Percentiles rank a stretch among this genome's conserved stretches.
These are phyloP conservation scores for Sanghuangporus weigelae DNA, from an alignment of 1,284 basidiomycete genomes.

Conservation along the genomic window DNA sequence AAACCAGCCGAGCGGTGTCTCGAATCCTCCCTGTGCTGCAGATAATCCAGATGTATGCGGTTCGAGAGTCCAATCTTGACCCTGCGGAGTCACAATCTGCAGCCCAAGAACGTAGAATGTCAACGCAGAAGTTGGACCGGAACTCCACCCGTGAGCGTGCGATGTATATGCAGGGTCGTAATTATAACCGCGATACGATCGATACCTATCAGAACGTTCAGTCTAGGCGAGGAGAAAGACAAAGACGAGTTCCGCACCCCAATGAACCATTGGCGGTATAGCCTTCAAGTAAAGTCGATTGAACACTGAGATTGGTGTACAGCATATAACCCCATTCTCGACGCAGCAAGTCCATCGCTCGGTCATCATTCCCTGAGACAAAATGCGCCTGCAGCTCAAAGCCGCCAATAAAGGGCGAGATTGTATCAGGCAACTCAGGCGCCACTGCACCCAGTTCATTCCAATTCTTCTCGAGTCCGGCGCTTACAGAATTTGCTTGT, in stretches of 20 bases:
- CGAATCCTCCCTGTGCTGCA: conserved; percentile 38
- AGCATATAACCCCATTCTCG: conserved; percentile 52
- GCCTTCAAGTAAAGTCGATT: conserved; percentile 47
- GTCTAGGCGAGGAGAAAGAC: neutral
- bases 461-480: conserved; percentile 43
- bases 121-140: conserved; percentile 41
- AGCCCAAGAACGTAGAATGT: conserved; percentile 42
- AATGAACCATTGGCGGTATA: conserved; percentile 48
- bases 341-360: conserved; percentile 43
- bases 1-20: conserved; percentile 39
- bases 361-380: conserved; percentile 39
- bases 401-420: conserved; percentile 46
- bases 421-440: conserved; percentile 47
- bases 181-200: conserved; percentile 42
- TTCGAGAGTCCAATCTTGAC: conserved; percentile 33
- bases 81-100: conserved; percentile 33
- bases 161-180: conserved; percentile 44
- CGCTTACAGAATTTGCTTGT: conserved; percentile 38
- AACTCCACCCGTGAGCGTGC: conserved; percentile 44
- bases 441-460: conserved; percentile 42
- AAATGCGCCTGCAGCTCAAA: conserved; percentile 52
- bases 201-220: conserved; percentile 28
- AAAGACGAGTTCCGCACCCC: conserved; percentile 27
- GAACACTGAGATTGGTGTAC: conserved; percentile 44
- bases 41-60: conserved; percentile 33